Evolutionary conservation across 2,329 filamentous ascomycete species (phyloP).

Genomic region (Zopfia rhizophila): DNA sequence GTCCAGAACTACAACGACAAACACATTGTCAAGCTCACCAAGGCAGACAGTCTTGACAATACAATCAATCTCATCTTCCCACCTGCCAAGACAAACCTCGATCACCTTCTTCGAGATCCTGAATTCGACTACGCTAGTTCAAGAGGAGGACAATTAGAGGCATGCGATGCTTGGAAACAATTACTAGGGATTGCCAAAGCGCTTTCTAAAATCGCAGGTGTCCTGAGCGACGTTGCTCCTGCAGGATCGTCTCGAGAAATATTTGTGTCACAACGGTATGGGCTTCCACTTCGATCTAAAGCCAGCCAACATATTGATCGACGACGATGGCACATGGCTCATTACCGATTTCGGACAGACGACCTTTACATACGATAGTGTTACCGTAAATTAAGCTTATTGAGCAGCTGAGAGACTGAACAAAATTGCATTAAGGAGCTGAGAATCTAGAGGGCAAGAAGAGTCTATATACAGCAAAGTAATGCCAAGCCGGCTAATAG

Average conservation of each 20-base stretch:
- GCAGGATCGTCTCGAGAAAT: no score
- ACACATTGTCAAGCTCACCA: conserved; percentile 25
- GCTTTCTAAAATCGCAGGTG: conserved; percentile 4
- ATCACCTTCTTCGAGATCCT: conserved; percentile 16
- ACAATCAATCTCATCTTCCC: conserved; percentile 21
- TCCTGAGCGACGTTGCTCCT: no score
- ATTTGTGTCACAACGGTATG: neutral
- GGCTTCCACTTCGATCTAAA: conserved; percentile 21
- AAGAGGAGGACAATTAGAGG: conserved; percentile 7
- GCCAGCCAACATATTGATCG: conserved; percentile 21
- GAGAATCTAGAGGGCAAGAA: no score
- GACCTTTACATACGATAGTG: conserved; percentile 2
- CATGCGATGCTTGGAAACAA: conserved; percentile 14
- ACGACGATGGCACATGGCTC: conserved; percentile 13
- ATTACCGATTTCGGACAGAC: conserved; percentile 25
- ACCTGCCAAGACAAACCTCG: conserved; percentile 16
- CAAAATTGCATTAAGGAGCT: no score
- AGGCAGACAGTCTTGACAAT: conserved; percentile 21
- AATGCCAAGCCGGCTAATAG: no score
- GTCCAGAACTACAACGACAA: conserved; percentile 7
- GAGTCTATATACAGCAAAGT: no score
- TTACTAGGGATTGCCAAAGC: conserved; percentile 17
- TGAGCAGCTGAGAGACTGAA: no score
- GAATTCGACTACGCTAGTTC: conserved; percentile 3
- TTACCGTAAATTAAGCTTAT: no score